These are phyloP conservation scores for Nicotiana obtusifolia DNA, from an alignment of 257 asterid species.

Conservation along the genomic window DNA sequence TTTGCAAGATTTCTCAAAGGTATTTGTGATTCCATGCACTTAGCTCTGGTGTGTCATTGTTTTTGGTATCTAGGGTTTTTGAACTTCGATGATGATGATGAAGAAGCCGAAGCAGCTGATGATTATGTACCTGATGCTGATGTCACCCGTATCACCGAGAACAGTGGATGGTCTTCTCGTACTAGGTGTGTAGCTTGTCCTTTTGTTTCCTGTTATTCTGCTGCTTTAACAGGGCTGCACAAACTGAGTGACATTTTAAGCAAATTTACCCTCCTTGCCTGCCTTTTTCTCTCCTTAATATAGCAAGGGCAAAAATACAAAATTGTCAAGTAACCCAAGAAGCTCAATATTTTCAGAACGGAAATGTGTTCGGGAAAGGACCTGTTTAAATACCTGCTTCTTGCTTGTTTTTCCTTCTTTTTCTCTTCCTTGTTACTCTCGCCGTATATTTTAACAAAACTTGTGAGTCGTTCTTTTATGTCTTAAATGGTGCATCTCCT, in stretches of 20 bases:
- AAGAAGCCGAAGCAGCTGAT: constrained; percentile 60
- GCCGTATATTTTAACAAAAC: not conserved
- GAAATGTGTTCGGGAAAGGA: not conserved
- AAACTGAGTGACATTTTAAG: not conserved
- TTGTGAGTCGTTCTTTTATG: not conserved
- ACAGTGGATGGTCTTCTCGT: constrained; percentile 99
- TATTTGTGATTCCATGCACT: not conserved
- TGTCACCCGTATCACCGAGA: constrained; percentile 54
- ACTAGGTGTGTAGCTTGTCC: constrained; percentile 53
- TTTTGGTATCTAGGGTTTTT: constrained; percentile 61
- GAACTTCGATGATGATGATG: constrained; percentile 80
- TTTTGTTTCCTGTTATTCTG: not conserved
- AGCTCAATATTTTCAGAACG: not conserved
- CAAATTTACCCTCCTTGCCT: not conserved
- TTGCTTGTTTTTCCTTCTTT: not conserved
- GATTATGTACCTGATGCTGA: constrained; percentile 54
- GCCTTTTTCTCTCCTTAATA: not conserved
- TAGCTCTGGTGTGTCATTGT: constrained; percentile 9
- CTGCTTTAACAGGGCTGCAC: not conserved
- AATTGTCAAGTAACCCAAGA: not conserved
- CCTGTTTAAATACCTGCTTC: not conserved
- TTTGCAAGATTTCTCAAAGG: not conserved
- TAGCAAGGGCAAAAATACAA: not conserved
- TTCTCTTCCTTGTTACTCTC: not conserved
- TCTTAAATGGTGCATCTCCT: not conserved